Base-by-base conservation (phyloP, 1,284 basidiomycete species). In the Cystobasidiaceae sp. region DNA sequence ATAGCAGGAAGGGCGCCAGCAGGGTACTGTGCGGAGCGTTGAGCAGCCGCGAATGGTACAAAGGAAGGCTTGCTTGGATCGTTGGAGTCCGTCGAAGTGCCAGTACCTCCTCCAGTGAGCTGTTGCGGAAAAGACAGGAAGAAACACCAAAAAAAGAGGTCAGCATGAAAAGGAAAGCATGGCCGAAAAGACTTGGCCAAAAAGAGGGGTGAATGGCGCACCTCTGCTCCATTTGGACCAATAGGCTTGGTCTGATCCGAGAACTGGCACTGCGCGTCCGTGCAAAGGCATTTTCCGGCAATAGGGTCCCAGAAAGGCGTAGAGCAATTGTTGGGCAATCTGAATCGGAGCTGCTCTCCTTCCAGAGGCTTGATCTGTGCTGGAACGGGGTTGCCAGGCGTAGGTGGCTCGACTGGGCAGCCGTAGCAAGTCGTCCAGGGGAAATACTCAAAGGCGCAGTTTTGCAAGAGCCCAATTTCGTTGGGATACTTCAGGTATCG, bases 291-390 rank as follows among this genome's bases (percentile, higher is more conserved):
- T 52, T 80, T 76, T 71, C 83, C 84, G 25, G 71, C 79, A 65
- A 88, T 81, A 4, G 87, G 87, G 76, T 67, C 65, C 86, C 85
- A 88, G 80, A 87, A 88, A 2, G 86, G 80, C 6, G 87, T 89
- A 8, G 85, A 85, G 76, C 88, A 90, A 79, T 88, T 87, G 8
- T 80, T 69, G 5, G 88, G 83, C 15, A 88, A 56, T 11, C 68
- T 72, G 66, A 70, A 66, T 5, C 74, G 68, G 28, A 69, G 46
- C 17, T 58, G 13, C 50, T 66, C 60, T 59, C 69, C 70, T 13
- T 82, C 82, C 41, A 74, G 74, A 4, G 77, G 72, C 9, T 79
- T 75, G 58, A 80, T 76, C 70, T 88, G 87, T 21, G 81, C 71
- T 0, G 87, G 87, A 68, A 86, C 84, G 1, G 87, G 87, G 73